Conservation (phyloP, 2,329 filamentous ascomycete genomes). For the Fusarium hainanense region DNA sequence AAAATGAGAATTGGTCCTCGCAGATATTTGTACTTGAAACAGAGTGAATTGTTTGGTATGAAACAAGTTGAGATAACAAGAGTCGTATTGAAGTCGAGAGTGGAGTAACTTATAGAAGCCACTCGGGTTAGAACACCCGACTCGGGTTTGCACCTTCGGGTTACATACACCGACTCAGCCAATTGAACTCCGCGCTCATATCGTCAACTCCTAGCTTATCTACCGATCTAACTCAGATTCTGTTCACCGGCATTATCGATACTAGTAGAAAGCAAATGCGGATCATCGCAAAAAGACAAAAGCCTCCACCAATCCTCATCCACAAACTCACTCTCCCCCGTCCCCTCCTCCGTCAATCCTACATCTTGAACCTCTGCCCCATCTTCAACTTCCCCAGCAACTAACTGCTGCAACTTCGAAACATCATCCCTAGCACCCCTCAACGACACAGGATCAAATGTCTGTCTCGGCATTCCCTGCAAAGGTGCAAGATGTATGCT, state of each 20-base stretch:
- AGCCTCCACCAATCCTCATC: slow-evolving; percentile 43
- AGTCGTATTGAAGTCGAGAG: neutral
- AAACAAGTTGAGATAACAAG: neutral
- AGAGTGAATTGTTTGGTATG: fast-evolving
- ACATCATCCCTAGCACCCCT: neutral
- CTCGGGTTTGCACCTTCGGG: slow-evolving; percentile 25
- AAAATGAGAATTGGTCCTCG: fast-evolving
- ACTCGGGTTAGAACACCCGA: slow-evolving; percentile 1
- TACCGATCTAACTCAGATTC: neutral
- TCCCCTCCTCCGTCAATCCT: neutral
- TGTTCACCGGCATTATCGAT: slow-evolving; percentile 7
- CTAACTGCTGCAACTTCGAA: slow-evolving; percentile 7
- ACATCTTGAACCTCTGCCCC: fast-evolving
- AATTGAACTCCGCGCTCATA: neutral
- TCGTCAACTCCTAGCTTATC: neutral
- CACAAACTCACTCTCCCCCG: slow-evolving; percentile 18
- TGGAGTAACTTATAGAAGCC: slow-evolving; percentile 14
- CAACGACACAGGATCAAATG: neutral
- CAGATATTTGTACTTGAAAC: fast-evolving
- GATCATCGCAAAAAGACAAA: slow-evolving; percentile 43
- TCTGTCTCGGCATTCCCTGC: slow-evolving; percentile 42
- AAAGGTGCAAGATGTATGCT: slow-evolving; percentile 39
- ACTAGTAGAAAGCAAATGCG: slow-evolving; percentile 41
- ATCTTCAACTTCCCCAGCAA: neutral
- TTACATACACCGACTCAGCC: neutral